Evolutionary conservation across 2,329 filamentous ascomycete species (phyloP), one percentile per base, ranked within the genome.

Genomic region (Fusarium nurragi): DNA sequence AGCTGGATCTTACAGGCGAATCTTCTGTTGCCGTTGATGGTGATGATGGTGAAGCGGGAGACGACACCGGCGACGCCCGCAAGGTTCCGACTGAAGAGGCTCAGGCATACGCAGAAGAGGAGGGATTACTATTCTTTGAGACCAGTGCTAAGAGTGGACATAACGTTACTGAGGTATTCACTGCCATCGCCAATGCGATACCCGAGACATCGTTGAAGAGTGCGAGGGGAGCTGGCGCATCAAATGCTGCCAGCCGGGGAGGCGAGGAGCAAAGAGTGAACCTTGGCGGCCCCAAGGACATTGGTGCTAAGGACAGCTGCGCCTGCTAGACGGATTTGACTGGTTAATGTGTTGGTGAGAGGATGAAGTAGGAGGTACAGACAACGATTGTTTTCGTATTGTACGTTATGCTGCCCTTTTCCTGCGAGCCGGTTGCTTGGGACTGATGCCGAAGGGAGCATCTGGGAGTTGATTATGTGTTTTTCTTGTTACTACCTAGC

Each of bases 171-270:
- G 94, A 97, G 72, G 95, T 99, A 28, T 99, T 99, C 76, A 97
- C 94, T 41, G 95, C 95, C 28, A 99, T 99, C 76, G 95, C 95
- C 60, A 98, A 98, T 76, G 93, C 94, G 37, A 99, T 99, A 73
- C 95, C 95, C 3, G 95, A 99, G 83, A 97, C 93, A 49, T 97
- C 93, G 64, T 82, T 98, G 77, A 98, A 98, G 87, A 94, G 90
- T 47, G 86, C 91, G 30, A 87, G 93, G 70, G 91, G 91, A n/a
- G 82, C 86, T 18, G 85, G 86, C n/a, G 89, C 88, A 44, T 83
- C 87, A 18, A 84, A 82, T 67, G 80, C 84, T 54, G 82, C 86
- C 73, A 85, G 87, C 77, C 77, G 88, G 74, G 80, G 81, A 74
- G 79, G 84, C 54, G 84, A 91, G 76, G 86, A 94, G 79, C 83